Base-by-base conservation (phyloP, 345 rosid species). In the Cochlearia excelsa region DNA sequence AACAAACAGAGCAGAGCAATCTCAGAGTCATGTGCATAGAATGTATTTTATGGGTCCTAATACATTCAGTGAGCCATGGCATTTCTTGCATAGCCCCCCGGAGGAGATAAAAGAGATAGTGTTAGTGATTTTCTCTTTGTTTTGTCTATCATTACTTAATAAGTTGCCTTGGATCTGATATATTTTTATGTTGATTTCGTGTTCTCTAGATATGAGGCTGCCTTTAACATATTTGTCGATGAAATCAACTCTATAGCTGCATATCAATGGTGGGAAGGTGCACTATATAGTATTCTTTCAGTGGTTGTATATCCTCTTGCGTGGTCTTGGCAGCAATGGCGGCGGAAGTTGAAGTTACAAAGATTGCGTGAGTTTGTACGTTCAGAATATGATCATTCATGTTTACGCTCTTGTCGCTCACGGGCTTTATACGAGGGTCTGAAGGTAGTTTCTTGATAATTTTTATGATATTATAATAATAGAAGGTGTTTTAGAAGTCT, bases 241-340 rank as follows among this genome's bases (percentile, higher is more conserved):
- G 99, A 90, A 78, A 84, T 94, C 57, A 94, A 90, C 87, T 83
- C 90, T 54, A 72, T 94, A 69, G 91, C 96, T 67, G 79, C 97
- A 59, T 94, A 94, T 77, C 97, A 87, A 54, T 94, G 99, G 99
- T 94, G 99, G 99, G 99, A 94, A 78, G 99, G 99, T 71, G 88
- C 99, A 53, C 70, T 84, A 30, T 76, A 82, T 74, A 85, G 81
- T 75, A 87, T 94, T 74, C 88, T 94, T 61, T 86, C 82, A 52
- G 66, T 85, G 68, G 77, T 85, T 71, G 84, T 78, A 8, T 87
- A 84, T 79, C 99, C 97, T 9, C 78, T 90, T 68, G 95, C 96
- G 35, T 90, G 95, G 93, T 94, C 99, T 58, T 94, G 99, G 99
- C 96, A 85, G 77, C 99, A 94, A 62, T 87, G 95, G 95, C 83